Evolutionary conservation across 176 grass and related monocot species (phyloP).

Genomic region (Chrysopogon serrulatus): DNA sequence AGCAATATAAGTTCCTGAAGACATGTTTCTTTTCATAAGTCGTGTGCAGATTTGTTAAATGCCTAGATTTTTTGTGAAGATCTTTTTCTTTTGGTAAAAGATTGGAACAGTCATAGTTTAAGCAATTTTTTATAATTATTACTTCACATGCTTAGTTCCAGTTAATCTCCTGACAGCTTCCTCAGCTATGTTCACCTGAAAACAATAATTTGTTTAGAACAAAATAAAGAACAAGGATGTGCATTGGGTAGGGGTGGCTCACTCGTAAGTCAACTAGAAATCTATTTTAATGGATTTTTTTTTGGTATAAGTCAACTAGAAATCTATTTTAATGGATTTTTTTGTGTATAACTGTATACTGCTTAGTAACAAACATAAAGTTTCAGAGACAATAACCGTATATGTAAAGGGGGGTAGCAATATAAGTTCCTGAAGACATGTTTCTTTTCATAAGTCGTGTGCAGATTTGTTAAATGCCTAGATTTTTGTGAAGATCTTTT

Average conservation of each 20-base stretch:
- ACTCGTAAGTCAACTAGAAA: too few species aligned
- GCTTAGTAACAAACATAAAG: background rate
- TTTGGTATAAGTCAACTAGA: background rate
- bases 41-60: too few species aligned
- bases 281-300: too few species aligned
- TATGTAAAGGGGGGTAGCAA: background rate
- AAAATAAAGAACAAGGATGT: background rate
- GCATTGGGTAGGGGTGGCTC: too few species aligned
- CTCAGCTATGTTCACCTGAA: constrained; percentile 82
- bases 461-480: background rate
- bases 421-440: background rate
- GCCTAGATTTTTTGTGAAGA: too few species aligned
- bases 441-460: background rate
- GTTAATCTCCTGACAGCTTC: constrained; percentile 64
- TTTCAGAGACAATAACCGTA: background rate
- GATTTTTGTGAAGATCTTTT: background rate
- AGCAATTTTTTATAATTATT: too few species aligned
- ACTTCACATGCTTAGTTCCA: too few species aligned
- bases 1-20: background rate
- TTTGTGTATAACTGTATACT: background rate
- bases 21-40: background rate
- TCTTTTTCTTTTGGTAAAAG: too few species aligned
- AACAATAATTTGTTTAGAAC: background rate
- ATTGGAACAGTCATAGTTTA: too few species aligned
- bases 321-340: background rate